A percentile compares a stretch with the other conserved stretches of the same genome.
Evolutionary conservation across 768 basidiomycete species (phyloP).

Genomic region (Tylopilus felleus): DNA sequence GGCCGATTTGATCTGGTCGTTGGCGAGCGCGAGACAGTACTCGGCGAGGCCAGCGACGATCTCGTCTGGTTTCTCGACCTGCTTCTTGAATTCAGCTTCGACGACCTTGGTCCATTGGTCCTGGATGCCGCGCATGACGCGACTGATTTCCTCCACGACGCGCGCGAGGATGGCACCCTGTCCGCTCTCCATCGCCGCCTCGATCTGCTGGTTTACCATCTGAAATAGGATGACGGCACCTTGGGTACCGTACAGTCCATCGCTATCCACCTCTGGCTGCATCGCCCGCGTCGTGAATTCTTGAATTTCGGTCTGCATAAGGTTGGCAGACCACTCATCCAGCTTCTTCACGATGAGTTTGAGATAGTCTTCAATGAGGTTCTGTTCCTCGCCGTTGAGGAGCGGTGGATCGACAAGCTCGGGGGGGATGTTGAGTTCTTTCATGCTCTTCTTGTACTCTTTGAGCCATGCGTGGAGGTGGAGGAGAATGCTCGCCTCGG

Average conservation of each 20-base stretch:
- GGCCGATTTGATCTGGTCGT: slow-evolving; percentile 96
- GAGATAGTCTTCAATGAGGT: slow-evolving; percentile 92
- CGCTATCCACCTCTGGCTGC: slow-evolving; percentile 85
- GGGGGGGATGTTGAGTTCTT: slow-evolving; percentile 79
- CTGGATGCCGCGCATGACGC: slow-evolving; percentile 87
- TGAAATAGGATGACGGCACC: slow-evolving; percentile 95
- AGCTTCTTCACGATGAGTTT: slow-evolving; percentile 90
- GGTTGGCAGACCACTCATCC: slow-evolving; percentile 93
- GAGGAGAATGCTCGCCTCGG: slow-evolving; percentile 86
- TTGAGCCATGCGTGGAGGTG: slow-evolving; percentile 92
- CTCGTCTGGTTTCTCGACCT: slow-evolving; percentile 85
- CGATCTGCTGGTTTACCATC: slow-evolving; percentile 97
- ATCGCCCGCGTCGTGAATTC: slow-evolving; percentile 81
- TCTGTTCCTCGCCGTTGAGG: slow-evolving; percentile 93
- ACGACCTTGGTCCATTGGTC: slow-evolving; percentile 82
- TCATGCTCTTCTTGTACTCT: slow-evolving; percentile 93
- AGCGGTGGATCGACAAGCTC: slow-evolving; percentile 85
- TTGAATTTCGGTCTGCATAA: slow-evolving; percentile 86
- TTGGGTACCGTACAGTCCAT: slow-evolving; percentile 87
- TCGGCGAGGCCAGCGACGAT: slow-evolving; percentile 86
- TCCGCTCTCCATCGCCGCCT: slow-evolving; percentile 91
- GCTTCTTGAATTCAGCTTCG: slow-evolving; percentile 83
- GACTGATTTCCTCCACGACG: slow-evolving; percentile 83
- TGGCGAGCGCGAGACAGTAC: slow-evolving; percentile 94
- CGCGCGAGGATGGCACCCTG: slow-evolving; percentile 91